phyloP scores from a whole-genome alignment of 2,329 filamentous ascomycete species.

The Samsoniella hepiali region DNA sequence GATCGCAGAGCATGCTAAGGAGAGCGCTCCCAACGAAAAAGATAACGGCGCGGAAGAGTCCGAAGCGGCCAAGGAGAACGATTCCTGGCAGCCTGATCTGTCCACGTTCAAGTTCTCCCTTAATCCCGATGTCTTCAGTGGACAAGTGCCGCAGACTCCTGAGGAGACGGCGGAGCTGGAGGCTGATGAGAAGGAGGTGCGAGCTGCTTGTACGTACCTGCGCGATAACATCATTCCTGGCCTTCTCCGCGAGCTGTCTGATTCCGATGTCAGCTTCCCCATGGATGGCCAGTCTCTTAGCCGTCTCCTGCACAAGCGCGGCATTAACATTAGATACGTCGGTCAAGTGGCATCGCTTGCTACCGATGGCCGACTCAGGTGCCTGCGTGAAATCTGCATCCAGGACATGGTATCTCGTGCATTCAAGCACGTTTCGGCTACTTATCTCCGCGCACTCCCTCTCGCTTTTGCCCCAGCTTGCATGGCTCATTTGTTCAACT shows the following conservation, averaged over 20 bases:
- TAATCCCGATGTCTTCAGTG: conserved; percentile 94
- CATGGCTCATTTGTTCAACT: conserved; percentile 87
- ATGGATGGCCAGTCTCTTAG: conserved; percentile 96
- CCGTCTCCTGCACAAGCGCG: conserved; percentile 87
- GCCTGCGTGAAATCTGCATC: conserved; percentile 70
- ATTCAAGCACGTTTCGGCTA: conserved; percentile 88
- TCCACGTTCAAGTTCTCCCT: conserved; percentile 83
- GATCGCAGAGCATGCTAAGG: conserved; percentile 48
- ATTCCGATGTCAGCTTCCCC: conserved; percentile 92
- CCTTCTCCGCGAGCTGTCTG: conserved; percentile 79
- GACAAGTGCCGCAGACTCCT: conserved; percentile 83
- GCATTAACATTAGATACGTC: conserved; percentile 96
- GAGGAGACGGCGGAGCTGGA: conserved; percentile 82
- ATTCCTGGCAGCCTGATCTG: conserved; percentile 65
- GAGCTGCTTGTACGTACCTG: conserved; percentile 76
- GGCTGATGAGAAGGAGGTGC: conserved; percentile 84
- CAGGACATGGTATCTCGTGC: conserved; percentile 95
- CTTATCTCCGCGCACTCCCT: conserved; percentile 75
- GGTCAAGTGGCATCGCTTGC: conserved; percentile 74
- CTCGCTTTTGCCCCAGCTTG: conserved; percentile 76
- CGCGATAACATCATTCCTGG: conserved; percentile 76
- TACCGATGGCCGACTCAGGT: conserved; percentile 68
- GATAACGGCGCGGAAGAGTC: conserved; percentile 18
- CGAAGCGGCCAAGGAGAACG: conserved; percentile 28
- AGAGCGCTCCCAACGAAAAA: conserved; percentile 21